Percentiles rank a stretch among this genome's conserved stretches.
phyloP scores from a whole-genome alignment of 2,329 filamentous ascomycete species.

The Trichothecium roseum region DNA sequence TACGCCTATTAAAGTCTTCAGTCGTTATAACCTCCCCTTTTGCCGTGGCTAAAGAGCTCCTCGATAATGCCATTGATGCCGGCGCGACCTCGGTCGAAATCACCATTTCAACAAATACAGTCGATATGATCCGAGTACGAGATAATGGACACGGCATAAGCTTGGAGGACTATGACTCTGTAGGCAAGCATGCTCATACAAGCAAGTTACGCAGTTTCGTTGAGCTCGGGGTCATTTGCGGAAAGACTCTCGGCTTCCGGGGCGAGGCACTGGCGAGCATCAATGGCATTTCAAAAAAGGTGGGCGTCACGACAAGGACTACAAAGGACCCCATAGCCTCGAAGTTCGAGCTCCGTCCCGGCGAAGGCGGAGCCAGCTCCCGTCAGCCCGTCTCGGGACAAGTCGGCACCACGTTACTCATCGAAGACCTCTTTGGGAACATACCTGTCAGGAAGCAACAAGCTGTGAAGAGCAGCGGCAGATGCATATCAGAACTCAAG shows the following conservation, averaged over 20 bases:
- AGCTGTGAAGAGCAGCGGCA: constrained; percentile 45
- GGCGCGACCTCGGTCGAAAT: constrained; percentile 56
- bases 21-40: constrained; percentile 49
- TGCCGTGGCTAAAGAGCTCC: constrained; percentile 61
- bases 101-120: constrained; percentile 51
- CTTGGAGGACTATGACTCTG: constrained; percentile 45
- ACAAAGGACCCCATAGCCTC: constrained; percentile 49
- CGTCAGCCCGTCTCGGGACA: constrained; percentile 36
- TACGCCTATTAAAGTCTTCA: constrained; percentile 49
- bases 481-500: constrained; percentile 46
- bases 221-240: constrained; percentile 47
- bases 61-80: constrained; percentile 70
- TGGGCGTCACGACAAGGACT: constrained; percentile 55
- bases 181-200: constrained; percentile 60
- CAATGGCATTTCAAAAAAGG: constrained; percentile 39
- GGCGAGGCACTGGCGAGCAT: constrained; percentile 63
- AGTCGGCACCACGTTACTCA: constrained; percentile 58
- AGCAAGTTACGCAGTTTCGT: constrained; percentile 60
- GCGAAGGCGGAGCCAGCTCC: constrained; percentile 17
- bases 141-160: constrained; percentile 67
- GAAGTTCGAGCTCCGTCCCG: constrained; percentile 29
- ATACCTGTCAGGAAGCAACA: constrained; percentile 54
- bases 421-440: constrained; percentile 46
- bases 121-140: constrained; percentile 59
- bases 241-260: constrained; percentile 60